Percentiles rank a stretch among this genome's conserved stretches.
Conservation (phyloP, 192 early-diverging fungal species). For the Linnemannia zychae region DNA sequence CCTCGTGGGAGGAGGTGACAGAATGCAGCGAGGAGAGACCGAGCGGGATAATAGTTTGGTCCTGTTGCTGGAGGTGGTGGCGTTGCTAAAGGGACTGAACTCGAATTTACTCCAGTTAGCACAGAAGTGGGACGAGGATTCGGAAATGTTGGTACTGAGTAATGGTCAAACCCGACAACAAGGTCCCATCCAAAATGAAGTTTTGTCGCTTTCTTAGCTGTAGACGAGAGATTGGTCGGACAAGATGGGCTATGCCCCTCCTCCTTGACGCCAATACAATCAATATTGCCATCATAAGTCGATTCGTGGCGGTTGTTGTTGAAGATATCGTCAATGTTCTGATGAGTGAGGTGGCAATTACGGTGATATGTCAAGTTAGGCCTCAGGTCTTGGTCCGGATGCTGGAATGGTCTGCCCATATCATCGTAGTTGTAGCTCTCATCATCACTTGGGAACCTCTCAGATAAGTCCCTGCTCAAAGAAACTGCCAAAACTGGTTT, state of each 20-base stretch:
- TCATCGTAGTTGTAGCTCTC: too few relatives aligned
- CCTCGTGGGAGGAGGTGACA: conserved; percentile 17
- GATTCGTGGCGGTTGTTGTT: conserved; percentile 21
- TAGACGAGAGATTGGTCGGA: not conserved
- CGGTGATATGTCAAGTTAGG: not conserved
- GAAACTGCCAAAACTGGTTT: too few relatives aligned
- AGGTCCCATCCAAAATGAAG: conserved; percentile 37
- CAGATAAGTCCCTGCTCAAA: too few relatives aligned
- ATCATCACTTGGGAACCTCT: too few relatives aligned
- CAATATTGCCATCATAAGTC: conserved; percentile 32
- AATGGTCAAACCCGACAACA: conserved; percentile 16
- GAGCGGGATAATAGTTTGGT: conserved; percentile 18
- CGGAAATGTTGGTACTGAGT: not conserved
- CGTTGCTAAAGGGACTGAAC: not conserved
- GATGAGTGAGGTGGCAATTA: not conserved
- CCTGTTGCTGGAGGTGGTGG: not conserved
- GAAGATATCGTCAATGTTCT: conserved; percentile 10
- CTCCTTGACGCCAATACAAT: conserved; percentile 32
- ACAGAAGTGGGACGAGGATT: too few relatives aligned
- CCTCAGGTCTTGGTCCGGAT: not conserved
- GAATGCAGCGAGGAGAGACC: conserved; percentile 34
- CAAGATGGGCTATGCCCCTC: conserved; percentile 7
- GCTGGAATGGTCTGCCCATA: not conserved
- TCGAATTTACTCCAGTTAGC: not conserved
- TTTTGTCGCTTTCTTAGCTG: conserved; percentile 4